Evolutionary conservation across 2,329 filamentous ascomycete species (phyloP), one percentile per base, ranked within the genome.

Genomic region (Nemania abortiva): DNA sequence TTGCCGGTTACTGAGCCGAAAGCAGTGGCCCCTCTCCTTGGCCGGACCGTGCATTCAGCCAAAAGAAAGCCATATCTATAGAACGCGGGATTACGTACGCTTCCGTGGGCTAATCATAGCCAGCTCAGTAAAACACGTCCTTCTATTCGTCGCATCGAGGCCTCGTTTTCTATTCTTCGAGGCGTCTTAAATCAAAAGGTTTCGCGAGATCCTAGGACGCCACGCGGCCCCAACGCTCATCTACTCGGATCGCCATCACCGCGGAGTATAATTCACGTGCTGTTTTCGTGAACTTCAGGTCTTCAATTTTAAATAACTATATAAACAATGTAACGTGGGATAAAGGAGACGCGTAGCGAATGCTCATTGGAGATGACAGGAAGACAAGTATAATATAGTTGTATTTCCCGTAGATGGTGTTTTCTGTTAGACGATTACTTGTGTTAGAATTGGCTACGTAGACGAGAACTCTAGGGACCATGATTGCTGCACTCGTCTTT

Each of bases 1-100:
- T 31, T 66, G 58, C 55, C 56, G 55, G 45, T 55, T 53, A 9
- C 27, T 47, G 34, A 58, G 31, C 56, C 63, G 45, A 22, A 54
- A 27, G 29, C 9, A 6, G n/a, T 61, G 13, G 50, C 57, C 50
- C 63, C 63, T 61, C 63, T 55, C 49, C 50, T 53, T 42, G 15
- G 37, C 47, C 20, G 24, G 10, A n/a, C 29, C 11, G 15, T 50
- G 50, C 50, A 61, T 66, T 66, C 57, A 66, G 56, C 63, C 63
- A 39, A 54, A 55, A 66, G 31, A 34, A n/a, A 7, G n/a, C 54
- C 31, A 50, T 27, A 20, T 20, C 54, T 20, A 7, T 6, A 37
- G 29, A 27, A 39, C 29, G 27, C 62, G 22, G 50, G 4, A 53
- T 57, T 59, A 45, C 53, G 53, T 39, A 57, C 29, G 15, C 52